These are phyloP conservation scores for Stygiomarasmius scandens DNA, from an alignment of 1,284 basidiomycete species.

Conservation along the genomic window DNA sequence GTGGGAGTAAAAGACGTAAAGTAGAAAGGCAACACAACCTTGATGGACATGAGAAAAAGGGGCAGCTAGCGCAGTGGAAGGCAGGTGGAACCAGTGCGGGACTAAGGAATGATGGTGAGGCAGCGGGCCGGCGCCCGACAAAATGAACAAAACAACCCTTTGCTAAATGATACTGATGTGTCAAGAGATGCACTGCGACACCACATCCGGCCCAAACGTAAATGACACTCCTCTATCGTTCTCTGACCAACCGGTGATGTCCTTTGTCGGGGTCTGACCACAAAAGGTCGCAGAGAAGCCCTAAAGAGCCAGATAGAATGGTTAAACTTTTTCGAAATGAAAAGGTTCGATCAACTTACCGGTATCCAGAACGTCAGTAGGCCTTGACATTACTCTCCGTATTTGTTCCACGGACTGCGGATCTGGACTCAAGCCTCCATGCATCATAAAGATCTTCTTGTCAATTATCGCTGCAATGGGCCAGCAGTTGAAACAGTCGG, in stretches of 20 bases:
- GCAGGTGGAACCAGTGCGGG: slow-evolving; percentile 10
- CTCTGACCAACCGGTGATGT: slow-evolving; percentile 99
- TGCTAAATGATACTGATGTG: background rate
- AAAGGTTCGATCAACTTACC: slow-evolving; percentile 52
- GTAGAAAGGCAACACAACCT: too few relatives aligned
- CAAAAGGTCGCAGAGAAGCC: slow-evolving; percentile 92
- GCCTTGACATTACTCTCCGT: slow-evolving; percentile 97
- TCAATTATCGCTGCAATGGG: slow-evolving; percentile 97
- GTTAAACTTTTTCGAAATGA: background rate
- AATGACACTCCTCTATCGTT: slow-evolving; percentile 98
- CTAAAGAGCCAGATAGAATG: slow-evolving; percentile 36
- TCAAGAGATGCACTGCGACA: slow-evolving; percentile 71
- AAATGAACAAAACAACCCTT: background rate
- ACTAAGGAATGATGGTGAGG: too few relatives aligned
- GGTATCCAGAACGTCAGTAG: slow-evolving; percentile 98
- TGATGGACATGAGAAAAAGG: slow-evolving; percentile 16
- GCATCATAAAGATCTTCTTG: slow-evolving; percentile 97
- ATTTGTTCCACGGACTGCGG: slow-evolving; percentile 99
- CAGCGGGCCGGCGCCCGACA: too few relatives aligned
- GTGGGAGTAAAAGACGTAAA: slow-evolving; percentile 10
- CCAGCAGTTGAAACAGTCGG: slow-evolving; percentile 95
- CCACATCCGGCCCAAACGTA: slow-evolving; percentile 98
- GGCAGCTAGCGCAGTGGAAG: slow-evolving; percentile 25
- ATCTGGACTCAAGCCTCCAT: slow-evolving; percentile 92
- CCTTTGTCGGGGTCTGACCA: slow-evolving; percentile 99